Base-by-base conservation (phyloP, 2,329 filamentous ascomycete species). In the Periconia macrospinosa region DNA sequence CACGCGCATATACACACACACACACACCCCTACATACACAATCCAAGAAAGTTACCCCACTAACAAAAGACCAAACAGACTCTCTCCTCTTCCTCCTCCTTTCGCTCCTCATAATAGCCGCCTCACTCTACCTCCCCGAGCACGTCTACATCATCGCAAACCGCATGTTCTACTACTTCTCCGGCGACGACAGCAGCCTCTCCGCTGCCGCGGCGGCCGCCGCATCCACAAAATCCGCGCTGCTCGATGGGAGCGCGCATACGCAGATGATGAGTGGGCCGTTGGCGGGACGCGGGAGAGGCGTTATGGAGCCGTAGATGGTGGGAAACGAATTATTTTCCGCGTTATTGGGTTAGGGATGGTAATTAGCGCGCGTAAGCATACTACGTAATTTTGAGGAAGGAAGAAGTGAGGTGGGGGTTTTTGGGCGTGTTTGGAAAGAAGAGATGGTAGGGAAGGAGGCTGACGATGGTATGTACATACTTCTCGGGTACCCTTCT, bases 81-180 rank as follows among this genome's bases (percentile, higher is more conserved):
- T 92, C 91, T 23, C 83, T 97, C 67, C 84, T 97, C 71, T 94
- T 99, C 81, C 87, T 96, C 66, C 87, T 96, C 71, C 82, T 91
- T 75, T 88, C 89, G 69, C 87, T 97, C 77, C 86, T 94, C 67
- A 83, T 90, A 67, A 92, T 95, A 70, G 94, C 92, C 63, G 87
- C 87, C 49, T 88, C 90, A 60, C 86, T 97, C 60, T 99, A 99
- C 81, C 90, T 99, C 17, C 94, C 94, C 11, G 89, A 95, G 69
- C 93, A 97, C 78, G 79, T 97, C 67, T 82, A 85, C 67, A 88
- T 91, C 71, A 87, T 99, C 66, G 84, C 88, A 69, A 86, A 86
- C 71, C 89, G 93, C 71, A 87, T 91, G 50, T 96, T 91, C 85
- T 99, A 97, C 81, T 99, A 99, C 81, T 90, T 91, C 75, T 87